Percentiles rank a stretch among this genome's conserved stretches.
Conservation (phyloP, 2,329 filamentous ascomycete species). For the Colletotrichum filicis region DNA sequence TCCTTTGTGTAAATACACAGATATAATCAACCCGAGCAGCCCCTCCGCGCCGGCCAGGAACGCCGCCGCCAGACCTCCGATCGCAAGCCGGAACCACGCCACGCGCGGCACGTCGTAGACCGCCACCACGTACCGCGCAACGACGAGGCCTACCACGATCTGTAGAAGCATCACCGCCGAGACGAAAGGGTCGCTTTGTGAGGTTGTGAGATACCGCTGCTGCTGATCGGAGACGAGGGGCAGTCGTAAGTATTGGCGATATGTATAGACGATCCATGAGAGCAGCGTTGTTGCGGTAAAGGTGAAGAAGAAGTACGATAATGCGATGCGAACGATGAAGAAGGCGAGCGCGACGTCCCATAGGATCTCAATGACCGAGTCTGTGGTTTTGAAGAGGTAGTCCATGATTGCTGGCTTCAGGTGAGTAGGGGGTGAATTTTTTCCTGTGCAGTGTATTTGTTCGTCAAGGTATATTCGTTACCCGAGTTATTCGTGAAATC, state of each 20-base stretch:
- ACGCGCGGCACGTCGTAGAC: slow-evolving; percentile 29
- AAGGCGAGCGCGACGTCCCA: slow-evolving; percentile 50
- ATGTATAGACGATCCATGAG: slow-evolving; percentile 11
- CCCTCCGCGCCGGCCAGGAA: slow-evolving; percentile 1
- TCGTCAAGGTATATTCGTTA: background rate
- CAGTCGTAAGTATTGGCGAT: background rate
- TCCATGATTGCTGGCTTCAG: slow-evolving; percentile 10
- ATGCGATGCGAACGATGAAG: slow-evolving; percentile 46
- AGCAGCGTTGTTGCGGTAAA: slow-evolving; percentile 39
- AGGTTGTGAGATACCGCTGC: background rate
- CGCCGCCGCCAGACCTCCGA: slow-evolving; percentile 19
- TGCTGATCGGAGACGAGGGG: background rate
- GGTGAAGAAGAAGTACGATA: slow-evolving; percentile 44
- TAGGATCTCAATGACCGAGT: slow-evolving; percentile 48
- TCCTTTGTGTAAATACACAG: background rate
- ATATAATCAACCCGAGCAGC: slow-evolving; percentile 1
- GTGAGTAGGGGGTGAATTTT: background rate
- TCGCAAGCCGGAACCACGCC: slow-evolving; percentile 27
- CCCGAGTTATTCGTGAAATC: background rate
- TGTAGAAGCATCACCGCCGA: slow-evolving; percentile 1
- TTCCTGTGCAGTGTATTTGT: background rate
- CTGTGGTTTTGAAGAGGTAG: slow-evolving; percentile 44
- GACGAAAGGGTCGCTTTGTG: background rate
- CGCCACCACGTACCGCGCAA: slow-evolving; percentile 18
- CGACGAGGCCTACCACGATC: background rate